Evolutionary conservation across 75 land plant genomes (phyloP), one percentile per base, ranked within the genome.

Genomic region (Sequoia sempervirens): DNA sequence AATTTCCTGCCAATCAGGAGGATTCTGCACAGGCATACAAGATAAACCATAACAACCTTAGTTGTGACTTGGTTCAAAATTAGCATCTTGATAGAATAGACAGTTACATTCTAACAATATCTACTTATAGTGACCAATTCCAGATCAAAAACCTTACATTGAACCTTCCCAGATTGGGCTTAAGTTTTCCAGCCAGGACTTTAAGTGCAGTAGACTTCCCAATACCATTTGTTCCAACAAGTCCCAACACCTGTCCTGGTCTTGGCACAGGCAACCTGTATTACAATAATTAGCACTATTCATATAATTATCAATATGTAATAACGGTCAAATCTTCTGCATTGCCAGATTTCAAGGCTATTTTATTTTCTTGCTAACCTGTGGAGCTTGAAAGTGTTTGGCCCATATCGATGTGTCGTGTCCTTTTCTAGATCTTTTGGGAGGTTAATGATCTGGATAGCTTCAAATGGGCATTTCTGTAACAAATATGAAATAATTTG

Each of bases 201-300:
- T 98, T 98, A 17, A 98, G 92, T 2, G 99, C 99, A 87, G 99
- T 98, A 73, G 99, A 98, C 72, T 98, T 98, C 73, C 99, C 99
- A 83, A 98, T 98, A 74, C 99, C 99, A 90, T 98, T 98, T n/a
- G 99, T 98, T 82, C 99, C 99, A 83, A 98, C 99, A 85, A 98
- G 89, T 10, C 99, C 99, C 50, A 98, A 89, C 47, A 98, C 99
- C 84, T 98, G 99, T 0, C 99, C 99, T 45, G 99, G 99, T 80
- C 98, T 89, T n/a, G n/a, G n/a, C n/a, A n/a, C n/a, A n/a, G n/a
- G n/a, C n/a, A n/a, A 88, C 90, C 99, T 97, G 90, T 0, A 79
- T 26, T 28, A 56, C 28, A 74, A 75, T 4, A 75, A 32, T 85
- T 23, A 75, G n/a, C 66, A 58, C n/a, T 82, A 53, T 2, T 34